Conservation (phyloP, 257 asterid species). For the Solanum infundibuliforme region DNA sequence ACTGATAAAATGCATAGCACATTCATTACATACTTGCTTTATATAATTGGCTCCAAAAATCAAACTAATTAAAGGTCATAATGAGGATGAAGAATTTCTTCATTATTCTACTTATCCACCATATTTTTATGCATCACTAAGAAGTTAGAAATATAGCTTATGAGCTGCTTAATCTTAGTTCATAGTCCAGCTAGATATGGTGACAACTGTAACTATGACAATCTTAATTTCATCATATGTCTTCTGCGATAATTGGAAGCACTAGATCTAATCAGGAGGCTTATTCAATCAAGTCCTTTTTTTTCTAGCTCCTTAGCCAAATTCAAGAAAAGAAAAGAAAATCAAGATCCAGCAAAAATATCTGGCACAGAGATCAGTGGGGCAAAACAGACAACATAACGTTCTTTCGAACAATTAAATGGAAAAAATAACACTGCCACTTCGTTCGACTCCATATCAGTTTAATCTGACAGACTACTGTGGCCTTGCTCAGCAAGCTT, state of each 20-base stretch:
- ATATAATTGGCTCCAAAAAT: neutral
- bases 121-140: neutral
- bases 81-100: neutral
- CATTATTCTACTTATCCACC: neutral
- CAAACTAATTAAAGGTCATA: neutral
- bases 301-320: neutral
- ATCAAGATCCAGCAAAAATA: neutral
- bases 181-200: neutral
- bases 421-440: neutral
- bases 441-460: neutral
- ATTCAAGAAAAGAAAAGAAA: neutral
- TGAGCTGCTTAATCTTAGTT: neutral
- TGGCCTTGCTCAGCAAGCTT: neutral
- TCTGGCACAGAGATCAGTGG: neutral
- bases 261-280: neutral
- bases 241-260: neutral
- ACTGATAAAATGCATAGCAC: neutral
- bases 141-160: neutral
- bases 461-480: neutral
- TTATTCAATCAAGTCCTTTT: neutral
- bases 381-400: neutral
- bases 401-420: neutral
- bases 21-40: neutral
- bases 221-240: neutral
- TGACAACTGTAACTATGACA: neutral